Conservation (phyloP, 495 filamentous ascomycete species). For the Daldinia bambusicola region DNA sequence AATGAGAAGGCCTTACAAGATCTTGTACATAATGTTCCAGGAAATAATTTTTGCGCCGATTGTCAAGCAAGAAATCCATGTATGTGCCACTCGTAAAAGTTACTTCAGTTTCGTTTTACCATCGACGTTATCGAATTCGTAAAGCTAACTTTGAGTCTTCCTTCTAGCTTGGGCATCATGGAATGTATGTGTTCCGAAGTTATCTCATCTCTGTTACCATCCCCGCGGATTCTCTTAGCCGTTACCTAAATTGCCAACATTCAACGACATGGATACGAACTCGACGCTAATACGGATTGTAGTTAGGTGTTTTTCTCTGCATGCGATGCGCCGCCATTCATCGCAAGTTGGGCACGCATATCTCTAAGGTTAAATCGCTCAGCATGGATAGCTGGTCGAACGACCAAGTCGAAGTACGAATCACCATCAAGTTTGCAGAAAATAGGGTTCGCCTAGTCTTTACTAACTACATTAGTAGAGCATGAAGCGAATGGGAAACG, state of each 20-base stretch:
- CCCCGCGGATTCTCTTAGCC: slow-evolving; percentile 1
- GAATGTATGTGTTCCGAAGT: slow-evolving; percentile 74
- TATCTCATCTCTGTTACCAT: background rate
- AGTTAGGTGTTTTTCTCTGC: slow-evolving; percentile 96
- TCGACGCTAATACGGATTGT: slow-evolving; percentile 36
- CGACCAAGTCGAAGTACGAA: slow-evolving; percentile 91
- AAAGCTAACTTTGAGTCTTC: slow-evolving; percentile 39
- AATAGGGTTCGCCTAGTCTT: slow-evolving; percentile 5
- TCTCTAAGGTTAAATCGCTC: slow-evolving; percentile 97
- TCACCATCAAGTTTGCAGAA: background rate
- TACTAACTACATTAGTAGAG: slow-evolving; percentile 64
- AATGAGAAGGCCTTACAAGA: slow-evolving; percentile 94
- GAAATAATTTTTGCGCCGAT: slow-evolving; percentile 95
- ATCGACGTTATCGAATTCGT: background rate
- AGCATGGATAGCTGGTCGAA: slow-evolving; percentile 97
- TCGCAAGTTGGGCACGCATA: slow-evolving; percentile 95
- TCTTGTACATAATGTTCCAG: slow-evolving; percentile 83
- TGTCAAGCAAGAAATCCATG: slow-evolving; percentile 92
- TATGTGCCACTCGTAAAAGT: slow-evolving; percentile 56
- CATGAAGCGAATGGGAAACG: slow-evolving; percentile 92
- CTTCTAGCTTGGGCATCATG: slow-evolving; percentile 94
- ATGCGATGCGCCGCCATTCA: slow-evolving; percentile 97
- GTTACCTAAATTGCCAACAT: background rate
- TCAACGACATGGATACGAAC: slow-evolving; percentile 21
- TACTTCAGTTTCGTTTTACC: background rate